These are phyloP conservation scores for Euphrasia confusa DNA, from an alignment of 257 asterid genomes.

Conservation along the genomic window DNA sequence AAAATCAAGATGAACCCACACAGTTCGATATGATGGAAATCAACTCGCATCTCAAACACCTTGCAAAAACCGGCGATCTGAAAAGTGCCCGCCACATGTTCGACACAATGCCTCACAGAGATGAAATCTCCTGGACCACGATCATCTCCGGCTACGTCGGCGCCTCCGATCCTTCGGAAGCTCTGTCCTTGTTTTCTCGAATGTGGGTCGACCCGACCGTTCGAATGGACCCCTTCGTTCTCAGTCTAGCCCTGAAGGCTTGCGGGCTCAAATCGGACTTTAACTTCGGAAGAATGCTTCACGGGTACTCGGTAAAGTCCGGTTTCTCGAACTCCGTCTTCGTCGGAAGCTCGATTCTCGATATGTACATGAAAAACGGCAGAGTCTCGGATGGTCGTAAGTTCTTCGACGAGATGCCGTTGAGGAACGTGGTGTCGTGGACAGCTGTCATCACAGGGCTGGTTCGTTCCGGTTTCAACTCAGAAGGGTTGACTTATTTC, in stretches of 20 bases:
- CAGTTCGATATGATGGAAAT: constrained; percentile 35
- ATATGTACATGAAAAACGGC: constrained; percentile 74
- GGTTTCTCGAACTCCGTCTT: constrained; percentile 61
- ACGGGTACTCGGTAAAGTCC: constrained; percentile 51
- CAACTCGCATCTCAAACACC: constrained; percentile 48
- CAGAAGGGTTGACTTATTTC: constrained; percentile 54
- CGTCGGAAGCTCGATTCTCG: constrained; percentile 79
- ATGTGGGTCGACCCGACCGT: constrained; percentile 43
- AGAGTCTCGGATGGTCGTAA: constrained; percentile 56
- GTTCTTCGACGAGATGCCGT: constrained; percentile 71
- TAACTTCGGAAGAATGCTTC: constrained; percentile 52
- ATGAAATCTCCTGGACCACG: constrained; percentile 78
- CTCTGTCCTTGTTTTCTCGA: constrained; percentile 59
- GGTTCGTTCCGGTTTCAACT: constrained; percentile 58
- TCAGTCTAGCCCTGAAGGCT: constrained; percentile 77
- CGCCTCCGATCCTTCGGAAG: constrained; percentile 52
- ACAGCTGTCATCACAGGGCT: constrained; percentile 86
- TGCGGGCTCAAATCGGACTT: constrained; percentile 45
- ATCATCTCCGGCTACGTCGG: constrained; percentile 73
- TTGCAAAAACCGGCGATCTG: constrained; percentile 46
- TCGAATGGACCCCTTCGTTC: constrained; percentile 68
- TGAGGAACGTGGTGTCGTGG: constrained; percentile 89
- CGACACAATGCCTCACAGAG: constrained; percentile 60
- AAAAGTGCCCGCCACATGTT: constrained; percentile 64
- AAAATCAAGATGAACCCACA: constrained; percentile 26